A percentile compares a stretch with the other conserved stretches of the same genome.
Evolutionary conservation across 2,329 filamentous ascomycete genomes (phyloP).

Genomic region (Dactylellina parvicollis): DNA sequence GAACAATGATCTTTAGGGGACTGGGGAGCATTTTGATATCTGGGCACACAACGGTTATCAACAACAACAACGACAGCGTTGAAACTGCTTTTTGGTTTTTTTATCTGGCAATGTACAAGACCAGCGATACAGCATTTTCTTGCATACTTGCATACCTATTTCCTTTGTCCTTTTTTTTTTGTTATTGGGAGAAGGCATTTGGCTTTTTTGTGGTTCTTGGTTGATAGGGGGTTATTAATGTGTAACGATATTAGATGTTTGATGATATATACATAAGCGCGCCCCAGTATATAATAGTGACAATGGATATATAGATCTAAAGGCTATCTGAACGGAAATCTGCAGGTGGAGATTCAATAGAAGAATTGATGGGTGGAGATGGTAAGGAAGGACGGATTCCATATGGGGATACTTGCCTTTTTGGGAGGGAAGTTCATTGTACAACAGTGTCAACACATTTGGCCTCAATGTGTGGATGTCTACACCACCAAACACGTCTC

Average conservation of each 20-base stretch:
- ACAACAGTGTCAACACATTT: too few relatives aligned
- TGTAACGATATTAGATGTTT: conserved; percentile 25
- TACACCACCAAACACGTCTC: too few relatives aligned
- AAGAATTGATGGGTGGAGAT: too few relatives aligned
- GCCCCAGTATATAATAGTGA: too few relatives aligned
- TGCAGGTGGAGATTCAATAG: too few relatives aligned
- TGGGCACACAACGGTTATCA: too few relatives aligned
- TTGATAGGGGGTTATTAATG: conserved; percentile 1
- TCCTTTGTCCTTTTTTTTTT: background rate
- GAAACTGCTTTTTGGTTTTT: background rate
- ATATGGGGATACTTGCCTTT: too few relatives aligned
- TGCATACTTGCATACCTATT: conserved; percentile 2
- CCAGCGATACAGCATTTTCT: conserved; percentile 4
- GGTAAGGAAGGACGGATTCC: too few relatives aligned
- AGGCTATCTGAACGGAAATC: too few relatives aligned
- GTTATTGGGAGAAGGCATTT: background rate
- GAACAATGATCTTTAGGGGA: conserved; percentile 4
- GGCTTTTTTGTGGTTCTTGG: background rate
- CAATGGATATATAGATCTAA: background rate
- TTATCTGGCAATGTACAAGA: background rate
- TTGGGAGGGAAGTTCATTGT: too few relatives aligned
- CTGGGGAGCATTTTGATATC: background rate
- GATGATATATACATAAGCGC: background rate
- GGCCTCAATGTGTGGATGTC: too few relatives aligned
- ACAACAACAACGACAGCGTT: too few relatives aligned